Evolutionary conservation across 2,329 filamentous ascomycete genomes (phyloP), one percentile per base, ranked within the genome.

Genomic region (Sporothrix dimorphospora): DNA sequence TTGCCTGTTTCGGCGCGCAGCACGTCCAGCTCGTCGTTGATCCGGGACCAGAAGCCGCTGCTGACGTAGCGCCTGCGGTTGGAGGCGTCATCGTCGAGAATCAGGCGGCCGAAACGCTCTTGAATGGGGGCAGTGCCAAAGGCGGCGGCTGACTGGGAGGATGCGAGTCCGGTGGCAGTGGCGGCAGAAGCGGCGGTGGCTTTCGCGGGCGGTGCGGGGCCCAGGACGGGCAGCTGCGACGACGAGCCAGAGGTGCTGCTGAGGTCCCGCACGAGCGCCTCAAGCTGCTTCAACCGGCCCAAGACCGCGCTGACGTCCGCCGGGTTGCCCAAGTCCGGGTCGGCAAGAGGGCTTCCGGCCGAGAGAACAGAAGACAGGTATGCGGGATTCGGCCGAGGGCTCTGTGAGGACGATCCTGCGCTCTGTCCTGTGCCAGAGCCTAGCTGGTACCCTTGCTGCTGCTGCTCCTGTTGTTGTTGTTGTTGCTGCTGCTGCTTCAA

Each of bases 1-100:
- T 75, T 79, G 30, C 76, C 74, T 0, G 81, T 79, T 53, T 84
- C 82, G 73, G 79, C 81, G 67, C 84, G 84, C 2, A 86, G 77
- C 1, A 79, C 82, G 71, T 85, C 81, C 9, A 87, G 80, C 83
- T 88, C 87, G 63, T 88, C 85, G 69, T 84, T 85, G n/a, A 88
- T 81, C 0, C 83, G 82, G 2, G 85, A 85, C 86, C 86, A 88
- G 75, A 88, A 88, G 16, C 83, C 83, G 73, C 81, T 87, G 71
- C 84, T 84, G 12, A 88, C 78, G 75, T 88, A 88, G 16, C 83
- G 82, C 49, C 81, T 84, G 14, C 77, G 79, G 6, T 76, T 82
- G 2, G 77, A 81, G 12, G 49, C 45, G 42, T 74, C 8, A 78
- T 86, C 84, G 38, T 82, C 79, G 1, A 86, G 75, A 2, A 87